Percentiles rank a stretch among this genome's conserved stretches.
phyloP scores from a whole-genome alignment of 768 basidiomycete genomes.

The Mycena albidolilacea region DNA sequence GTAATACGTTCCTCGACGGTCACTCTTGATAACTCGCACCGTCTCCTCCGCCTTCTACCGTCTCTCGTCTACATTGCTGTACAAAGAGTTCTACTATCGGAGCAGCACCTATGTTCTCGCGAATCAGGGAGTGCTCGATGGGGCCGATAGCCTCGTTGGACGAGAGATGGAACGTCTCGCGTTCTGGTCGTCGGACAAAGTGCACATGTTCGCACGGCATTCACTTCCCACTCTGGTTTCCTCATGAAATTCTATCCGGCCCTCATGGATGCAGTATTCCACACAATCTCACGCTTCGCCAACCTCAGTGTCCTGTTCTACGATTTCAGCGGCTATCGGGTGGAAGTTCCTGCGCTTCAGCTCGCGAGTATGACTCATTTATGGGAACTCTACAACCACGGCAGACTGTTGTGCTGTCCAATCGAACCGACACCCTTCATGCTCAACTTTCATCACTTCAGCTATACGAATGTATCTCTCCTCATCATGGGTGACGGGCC shows the following conservation, averaged over 20 bases:
- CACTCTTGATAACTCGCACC: not conserved
- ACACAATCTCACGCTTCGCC: not conserved
- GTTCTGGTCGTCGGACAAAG: constrained; percentile 1
- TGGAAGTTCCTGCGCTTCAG: not conserved
- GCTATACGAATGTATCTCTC: not conserved
- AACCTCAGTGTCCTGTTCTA: not conserved
- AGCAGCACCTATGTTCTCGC: not conserved
- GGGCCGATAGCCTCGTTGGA: not conserved
- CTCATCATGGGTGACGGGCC: not conserved
- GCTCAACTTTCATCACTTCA: not conserved
- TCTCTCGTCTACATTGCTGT: not conserved
- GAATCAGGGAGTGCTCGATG: not conserved
- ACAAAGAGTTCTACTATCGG: not conserved
- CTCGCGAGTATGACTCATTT: not conserved
- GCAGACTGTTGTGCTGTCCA: not conserved
- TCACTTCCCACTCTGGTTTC: not conserved
- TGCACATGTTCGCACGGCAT: not conserved
- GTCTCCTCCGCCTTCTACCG: not conserved
- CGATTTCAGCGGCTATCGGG: not conserved
- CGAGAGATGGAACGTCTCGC: not conserved
- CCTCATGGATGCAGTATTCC: not conserved
- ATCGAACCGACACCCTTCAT: not conserved
- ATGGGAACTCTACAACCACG: not conserved
- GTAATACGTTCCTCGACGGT: not conserved
- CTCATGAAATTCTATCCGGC: not conserved